Evolutionary conservation across 257 asterid genomes (phyloP).

Genomic region (Orobanche coerulescens): DNA sequence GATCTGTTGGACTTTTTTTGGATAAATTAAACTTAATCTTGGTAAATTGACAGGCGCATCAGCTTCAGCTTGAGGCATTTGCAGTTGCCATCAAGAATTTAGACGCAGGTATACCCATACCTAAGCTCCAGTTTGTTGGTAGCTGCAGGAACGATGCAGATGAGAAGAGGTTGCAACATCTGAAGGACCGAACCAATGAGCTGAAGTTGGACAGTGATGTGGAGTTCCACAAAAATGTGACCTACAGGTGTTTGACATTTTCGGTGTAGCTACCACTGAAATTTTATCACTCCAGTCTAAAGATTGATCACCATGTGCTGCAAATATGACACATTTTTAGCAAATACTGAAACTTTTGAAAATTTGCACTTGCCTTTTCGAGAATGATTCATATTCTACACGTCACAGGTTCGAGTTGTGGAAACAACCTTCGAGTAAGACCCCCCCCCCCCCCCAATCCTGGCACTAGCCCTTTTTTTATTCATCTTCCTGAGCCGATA

Average conservation of each 20-base stretch:
- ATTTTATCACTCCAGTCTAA: not conserved
- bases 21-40: slow-evolving; percentile 24
- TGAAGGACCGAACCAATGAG: slow-evolving; percentile 61
- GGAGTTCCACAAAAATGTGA: slow-evolving; percentile 82
- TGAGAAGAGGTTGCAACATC: slow-evolving; percentile 71
- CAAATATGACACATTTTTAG: not conserved
- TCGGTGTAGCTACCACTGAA: not conserved
- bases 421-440: no score
- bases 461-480: no score
- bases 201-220: slow-evolving; percentile 64
- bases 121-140: slow-evolving; percentile 83
- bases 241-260: slow-evolving; percentile 55
- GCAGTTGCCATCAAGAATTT: slow-evolving; percentile 49
- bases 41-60: slow-evolving; percentile 57
- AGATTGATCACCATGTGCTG: not conserved
- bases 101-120: slow-evolving; percentile 50
- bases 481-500: not conserved
- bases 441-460: no score
- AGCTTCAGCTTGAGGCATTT: slow-evolving; percentile 89
- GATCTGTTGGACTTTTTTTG: slow-evolving; percentile 11
- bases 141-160: slow-evolving; percentile 97
- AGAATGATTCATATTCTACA: no score
- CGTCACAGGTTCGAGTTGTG: no score
- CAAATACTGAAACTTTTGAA: not conserved
- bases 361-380: not conserved